A percentile compares a stretch with the other conserved stretches of the same genome.
phyloP scores from a whole-genome alignment of 345 rosid genomes.

The Geranium brycei region DNA sequence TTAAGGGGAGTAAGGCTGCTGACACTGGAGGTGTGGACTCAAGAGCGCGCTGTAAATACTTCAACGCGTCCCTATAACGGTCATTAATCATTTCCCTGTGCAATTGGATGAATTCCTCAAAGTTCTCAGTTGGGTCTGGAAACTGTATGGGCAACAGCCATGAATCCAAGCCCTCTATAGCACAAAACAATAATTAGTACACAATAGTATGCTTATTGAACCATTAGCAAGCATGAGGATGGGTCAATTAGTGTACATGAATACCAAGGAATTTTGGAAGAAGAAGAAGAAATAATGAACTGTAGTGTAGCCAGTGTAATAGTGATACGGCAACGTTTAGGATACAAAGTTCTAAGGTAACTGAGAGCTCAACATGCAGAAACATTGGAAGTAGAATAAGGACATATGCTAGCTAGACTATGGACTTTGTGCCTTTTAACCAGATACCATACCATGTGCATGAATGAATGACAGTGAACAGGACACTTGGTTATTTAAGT shows the following conservation, averaged over 20 bases:
- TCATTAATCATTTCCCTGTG: slow-evolving; percentile 23
- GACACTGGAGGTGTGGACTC: slow-evolving; percentile 24
- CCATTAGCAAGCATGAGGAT: too few relatives aligned
- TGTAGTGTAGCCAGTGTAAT: not conserved
- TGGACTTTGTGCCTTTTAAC: not conserved
- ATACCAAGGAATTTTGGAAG: not conserved
- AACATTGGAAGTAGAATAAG: not conserved
- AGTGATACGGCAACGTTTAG: not conserved
- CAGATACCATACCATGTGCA: not conserved
- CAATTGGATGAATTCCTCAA: slow-evolving; percentile 13
- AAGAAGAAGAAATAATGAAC: too few relatives aligned
- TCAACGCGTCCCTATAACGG: slow-evolving; percentile 49
- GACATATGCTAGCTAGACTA: too few relatives aligned
- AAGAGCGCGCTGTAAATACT: slow-evolving; percentile 39
- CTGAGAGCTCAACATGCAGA: not conserved
- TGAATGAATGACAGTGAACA: not conserved
- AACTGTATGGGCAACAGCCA: slow-evolving; percentile 62
- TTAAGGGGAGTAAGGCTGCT: slow-evolving; percentile 61
- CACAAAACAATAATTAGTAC: slow-evolving; percentile 7
- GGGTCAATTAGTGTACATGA: not conserved
- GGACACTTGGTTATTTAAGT: not conserved
- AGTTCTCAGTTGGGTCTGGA: slow-evolving; percentile 30
- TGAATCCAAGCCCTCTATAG: slow-evolving; percentile 39
- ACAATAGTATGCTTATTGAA: not conserved
- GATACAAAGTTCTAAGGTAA: not conserved